These are phyloP conservation scores for Mycothermus thermophilus DNA, from an alignment of 495 filamentous ascomycete genomes.

Conservation along the genomic window DNA sequence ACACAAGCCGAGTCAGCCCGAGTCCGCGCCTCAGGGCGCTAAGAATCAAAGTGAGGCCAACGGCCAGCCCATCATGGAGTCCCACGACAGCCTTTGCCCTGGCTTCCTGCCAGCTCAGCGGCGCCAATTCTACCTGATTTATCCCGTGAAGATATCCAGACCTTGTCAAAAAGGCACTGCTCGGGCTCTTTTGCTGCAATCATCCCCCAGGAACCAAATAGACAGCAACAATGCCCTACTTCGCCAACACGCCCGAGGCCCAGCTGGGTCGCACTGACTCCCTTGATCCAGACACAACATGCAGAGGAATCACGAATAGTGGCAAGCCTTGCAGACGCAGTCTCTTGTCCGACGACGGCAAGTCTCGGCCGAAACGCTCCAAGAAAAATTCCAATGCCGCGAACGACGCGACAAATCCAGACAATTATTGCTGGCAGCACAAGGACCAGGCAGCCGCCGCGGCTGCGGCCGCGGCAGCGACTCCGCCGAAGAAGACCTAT, in stretches of 20 bases:
- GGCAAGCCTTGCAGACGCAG: slow-evolving; percentile 68
- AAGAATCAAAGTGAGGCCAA: too few relatives aligned
- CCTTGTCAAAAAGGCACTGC: too few relatives aligned
- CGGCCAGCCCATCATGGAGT: too few relatives aligned
- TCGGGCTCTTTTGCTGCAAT: too few relatives aligned
- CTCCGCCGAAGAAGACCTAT: slow-evolving; percentile 19
- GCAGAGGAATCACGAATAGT: slow-evolving; percentile 64
- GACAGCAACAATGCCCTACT: slow-evolving; percentile 69
- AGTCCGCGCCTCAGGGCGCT: too few relatives aligned
- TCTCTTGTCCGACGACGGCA: slow-evolving; percentile 29
- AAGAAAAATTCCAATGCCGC: slow-evolving; percentile 37
- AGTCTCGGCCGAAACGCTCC: slow-evolving; percentile 23
- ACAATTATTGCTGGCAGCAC: slow-evolving; percentile 81
- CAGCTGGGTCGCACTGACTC: slow-evolving; percentile 65
- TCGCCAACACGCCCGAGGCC: slow-evolving; percentile 73
- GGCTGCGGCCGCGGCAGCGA: slow-evolving; percentile 24
- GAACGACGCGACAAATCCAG: slow-evolving; percentile 27
- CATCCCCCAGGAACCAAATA: too few relatives aligned
- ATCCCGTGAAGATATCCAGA: too few relatives aligned
- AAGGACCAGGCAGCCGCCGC: slow-evolving; percentile 60
- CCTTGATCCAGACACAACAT: slow-evolving; percentile 71
- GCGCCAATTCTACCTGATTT: too few relatives aligned
- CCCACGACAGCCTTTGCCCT: too few relatives aligned
- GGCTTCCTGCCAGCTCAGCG: too few relatives aligned
- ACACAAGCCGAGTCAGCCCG: too few relatives aligned